Evolutionary conservation across 495 filamentous ascomycete genomes (phyloP).

Genomic region (Daldinia bambusicola): DNA sequence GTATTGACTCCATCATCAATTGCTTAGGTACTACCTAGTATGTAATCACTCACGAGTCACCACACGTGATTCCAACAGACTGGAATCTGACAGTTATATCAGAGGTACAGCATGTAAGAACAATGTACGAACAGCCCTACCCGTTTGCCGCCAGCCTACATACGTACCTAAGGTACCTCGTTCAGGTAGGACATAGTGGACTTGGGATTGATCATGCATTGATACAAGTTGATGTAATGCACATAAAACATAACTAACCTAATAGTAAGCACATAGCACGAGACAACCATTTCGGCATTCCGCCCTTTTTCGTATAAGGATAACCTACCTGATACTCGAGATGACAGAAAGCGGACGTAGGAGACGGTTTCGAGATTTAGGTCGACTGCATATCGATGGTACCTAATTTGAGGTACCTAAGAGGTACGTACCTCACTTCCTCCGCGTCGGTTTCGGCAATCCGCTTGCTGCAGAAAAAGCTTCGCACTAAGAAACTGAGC

Average conservation of each 20-base stretch:
- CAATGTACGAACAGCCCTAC: conserved; percentile 1
- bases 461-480: conserved; percentile 34
- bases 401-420: too few species aligned
- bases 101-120: neutral
- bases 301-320: conserved; percentile 15
- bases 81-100: too few species aligned
- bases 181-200: neutral
- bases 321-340: conserved; percentile 5
- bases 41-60: too few species aligned
- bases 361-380: neutral
- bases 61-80: too few species aligned
- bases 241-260: conserved; percentile 18
- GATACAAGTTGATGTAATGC: too few species aligned
- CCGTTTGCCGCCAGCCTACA: neutral
- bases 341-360: neutral
- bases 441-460: neutral
- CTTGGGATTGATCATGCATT: too few species aligned
- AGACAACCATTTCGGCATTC: neutral
- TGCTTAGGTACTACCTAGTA: too few species aligned
- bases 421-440: too few species aligned
- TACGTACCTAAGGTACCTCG: neutral
- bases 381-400: too few species aligned
- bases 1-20: too few species aligned
- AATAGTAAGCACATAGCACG: conserved; percentile 34
- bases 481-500: neutral